Conservation (phyloP, 495 filamentous ascomycete genomes). For the Parathielavia hyrcaniae region DNA sequence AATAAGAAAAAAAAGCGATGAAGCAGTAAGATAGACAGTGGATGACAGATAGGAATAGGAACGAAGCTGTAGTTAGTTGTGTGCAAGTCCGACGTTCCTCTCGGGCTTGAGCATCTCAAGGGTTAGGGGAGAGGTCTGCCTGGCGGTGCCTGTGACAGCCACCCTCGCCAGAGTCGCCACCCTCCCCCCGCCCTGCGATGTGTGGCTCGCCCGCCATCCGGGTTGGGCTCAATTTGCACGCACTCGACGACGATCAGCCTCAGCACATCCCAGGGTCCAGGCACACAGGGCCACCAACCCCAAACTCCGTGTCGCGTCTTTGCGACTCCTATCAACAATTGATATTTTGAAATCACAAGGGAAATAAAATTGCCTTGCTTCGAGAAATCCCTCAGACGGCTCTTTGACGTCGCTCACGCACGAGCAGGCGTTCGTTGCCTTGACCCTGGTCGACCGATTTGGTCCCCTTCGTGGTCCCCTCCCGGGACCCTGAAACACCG, state of each 20-base stretch:
- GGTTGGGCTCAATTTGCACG: slow-evolving; percentile 2
- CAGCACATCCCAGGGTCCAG: not conserved
- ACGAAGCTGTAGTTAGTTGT: too few species aligned
- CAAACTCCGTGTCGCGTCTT: not conserved
- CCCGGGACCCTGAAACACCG: slow-evolving; percentile 6
- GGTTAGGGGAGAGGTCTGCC: too few species aligned
- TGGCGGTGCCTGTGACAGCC: too few species aligned
- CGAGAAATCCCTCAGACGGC: too few species aligned
- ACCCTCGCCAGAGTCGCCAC: not conserved
- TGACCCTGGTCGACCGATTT: not conserved
- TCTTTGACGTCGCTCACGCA: too few species aligned
- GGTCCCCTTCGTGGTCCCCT: not conserved
- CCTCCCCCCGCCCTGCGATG: not conserved
- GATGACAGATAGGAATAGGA: too few species aligned
- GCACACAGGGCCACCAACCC: not conserved
- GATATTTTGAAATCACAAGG: too few species aligned
- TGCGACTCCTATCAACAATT: too few species aligned
- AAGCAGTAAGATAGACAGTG: not conserved
- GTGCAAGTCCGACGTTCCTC: too few species aligned
- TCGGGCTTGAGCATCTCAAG: too few species aligned
- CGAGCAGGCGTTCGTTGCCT: too few species aligned
- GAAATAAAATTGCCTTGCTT: too few species aligned
- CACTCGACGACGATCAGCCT: not conserved
- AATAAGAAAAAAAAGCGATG: not conserved
- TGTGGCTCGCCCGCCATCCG: slow-evolving; percentile 14